phyloP scores from a whole-genome alignment of 495 filamentous ascomycete species.

The Chaetomium cochliodes region DNA sequence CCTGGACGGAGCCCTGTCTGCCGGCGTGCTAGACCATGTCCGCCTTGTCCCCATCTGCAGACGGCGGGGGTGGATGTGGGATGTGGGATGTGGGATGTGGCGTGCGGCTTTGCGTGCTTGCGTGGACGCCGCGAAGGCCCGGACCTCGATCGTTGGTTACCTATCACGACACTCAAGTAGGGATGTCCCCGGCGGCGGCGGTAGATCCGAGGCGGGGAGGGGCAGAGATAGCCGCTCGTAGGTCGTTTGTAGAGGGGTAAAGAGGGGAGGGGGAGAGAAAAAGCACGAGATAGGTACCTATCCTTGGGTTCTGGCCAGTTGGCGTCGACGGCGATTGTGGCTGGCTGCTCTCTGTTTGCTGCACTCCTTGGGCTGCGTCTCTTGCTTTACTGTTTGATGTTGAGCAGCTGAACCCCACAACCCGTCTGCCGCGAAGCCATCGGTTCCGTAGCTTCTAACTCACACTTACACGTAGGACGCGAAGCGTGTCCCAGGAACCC shows the following conservation, averaged over 20 bases:
- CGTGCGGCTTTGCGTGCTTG: constrained; percentile 1
- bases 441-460: neutral
- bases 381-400: constrained; percentile 3
- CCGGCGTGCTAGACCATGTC: constrained; percentile 3
- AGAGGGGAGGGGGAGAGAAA: neutral
- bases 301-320: neutral
- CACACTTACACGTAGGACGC: neutral
- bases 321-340: neutral
- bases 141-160: neutral
- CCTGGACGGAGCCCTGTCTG: neutral
- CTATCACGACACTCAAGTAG: neutral
- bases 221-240: neutral
- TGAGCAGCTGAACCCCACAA: constrained; percentile 4
- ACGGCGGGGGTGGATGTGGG: neutral
- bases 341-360: neutral
- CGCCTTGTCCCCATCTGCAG: neutral
- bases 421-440: neutral
- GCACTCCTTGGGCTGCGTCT: neutral
- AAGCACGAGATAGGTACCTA: constrained; percentile 4
- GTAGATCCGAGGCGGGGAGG: constrained; percentile 2
- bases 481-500: too few species aligned
- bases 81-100: neutral
- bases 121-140: neutral
- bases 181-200: neutral
- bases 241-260: neutral